phyloP scores from a whole-genome alignment of 345 rosid genomes.

The Boechera divaricarpa region DNA sequence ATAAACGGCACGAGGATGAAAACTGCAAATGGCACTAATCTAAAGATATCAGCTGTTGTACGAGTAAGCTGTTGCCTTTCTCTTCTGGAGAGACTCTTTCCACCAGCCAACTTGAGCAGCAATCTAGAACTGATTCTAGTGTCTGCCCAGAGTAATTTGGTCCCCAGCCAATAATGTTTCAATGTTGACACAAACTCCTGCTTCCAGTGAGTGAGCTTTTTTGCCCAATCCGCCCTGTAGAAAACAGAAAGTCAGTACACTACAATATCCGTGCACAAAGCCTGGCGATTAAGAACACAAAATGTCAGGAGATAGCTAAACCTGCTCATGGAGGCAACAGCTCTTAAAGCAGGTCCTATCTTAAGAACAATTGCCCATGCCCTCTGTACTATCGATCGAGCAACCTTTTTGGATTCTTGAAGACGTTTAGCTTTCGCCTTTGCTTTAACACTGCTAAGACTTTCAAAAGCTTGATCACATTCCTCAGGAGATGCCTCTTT shows the following conservation, averaged over 20 bases:
- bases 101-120: slow-evolving; percentile 68
- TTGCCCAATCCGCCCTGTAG: slow-evolving; percentile 77
- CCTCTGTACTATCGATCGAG: slow-evolving; percentile 51
- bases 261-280: neutral
- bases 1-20: slow-evolving; percentile 77
- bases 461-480: slow-evolving; percentile 81
- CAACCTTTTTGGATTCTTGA: slow-evolving; percentile 57
- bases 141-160: slow-evolving; percentile 68
- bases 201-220: slow-evolving; percentile 67
- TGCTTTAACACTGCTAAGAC: slow-evolving; percentile 66
- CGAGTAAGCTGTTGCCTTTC: slow-evolving; percentile 92
- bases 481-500: slow-evolving; percentile 81
- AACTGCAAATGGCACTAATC: slow-evolving; percentile 84
- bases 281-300: slow-evolving; percentile 3
- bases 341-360: slow-evolving; percentile 74
- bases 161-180: slow-evolving; percentile 81
- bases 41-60: slow-evolving; percentile 91
- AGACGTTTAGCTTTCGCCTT: slow-evolving; percentile 67
- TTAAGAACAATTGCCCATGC: slow-evolving; percentile 55
- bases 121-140: slow-evolving; percentile 71
- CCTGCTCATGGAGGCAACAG: slow-evolving; percentile 88
- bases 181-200: slow-evolving; percentile 63
- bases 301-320: slow-evolving; percentile 39
- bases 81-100: slow-evolving; percentile 82
- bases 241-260: slow-evolving; percentile 28